Conservation (phyloP, 164 flowering plant species). For the Stephania yunnanensis region DNA sequence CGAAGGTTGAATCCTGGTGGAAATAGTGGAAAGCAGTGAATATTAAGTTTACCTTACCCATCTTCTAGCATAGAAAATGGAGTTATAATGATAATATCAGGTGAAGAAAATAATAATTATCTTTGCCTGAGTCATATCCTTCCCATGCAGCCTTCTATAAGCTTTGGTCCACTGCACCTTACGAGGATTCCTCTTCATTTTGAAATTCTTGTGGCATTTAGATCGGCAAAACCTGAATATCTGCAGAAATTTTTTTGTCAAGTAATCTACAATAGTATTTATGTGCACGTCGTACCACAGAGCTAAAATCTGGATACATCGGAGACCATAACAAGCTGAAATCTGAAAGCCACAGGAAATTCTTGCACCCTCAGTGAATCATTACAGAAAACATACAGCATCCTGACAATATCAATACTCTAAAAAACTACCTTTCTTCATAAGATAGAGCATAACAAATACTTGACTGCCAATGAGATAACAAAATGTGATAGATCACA, state of each 20-base stretch:
- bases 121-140: slow-evolving; percentile 85
- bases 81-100: not conserved
- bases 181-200: slow-evolving; percentile 95
- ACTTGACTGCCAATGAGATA: not conserved
- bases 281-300: not conserved
- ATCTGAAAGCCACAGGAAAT: not conserved
- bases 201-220: slow-evolving; percentile 93
- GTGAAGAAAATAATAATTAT: not conserved
- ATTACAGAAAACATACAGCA: not conserved
- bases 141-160: slow-evolving; percentile 70
- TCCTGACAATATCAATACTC: not conserved
- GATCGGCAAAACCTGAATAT: slow-evolving; percentile 85
- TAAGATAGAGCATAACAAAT: not conserved
- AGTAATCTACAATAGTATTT: not conserved
- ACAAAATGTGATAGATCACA: not conserved
- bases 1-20: slow-evolving; percentile 25
- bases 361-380: not conserved
- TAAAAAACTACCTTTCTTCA: not conserved
- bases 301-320: not conserved
- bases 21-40: not conserved
- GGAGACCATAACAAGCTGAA: not conserved
- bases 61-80: not conserved
- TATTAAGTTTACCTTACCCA: not conserved
- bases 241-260: slow-evolving; percentile 28
- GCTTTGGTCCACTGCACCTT: slow-evolving; percentile 97